Evolutionary conservation across 1,139 yeast genomes (phyloP), one percentile per base, ranked within the genome.

Genomic region (Taphrina deformans): DNA sequence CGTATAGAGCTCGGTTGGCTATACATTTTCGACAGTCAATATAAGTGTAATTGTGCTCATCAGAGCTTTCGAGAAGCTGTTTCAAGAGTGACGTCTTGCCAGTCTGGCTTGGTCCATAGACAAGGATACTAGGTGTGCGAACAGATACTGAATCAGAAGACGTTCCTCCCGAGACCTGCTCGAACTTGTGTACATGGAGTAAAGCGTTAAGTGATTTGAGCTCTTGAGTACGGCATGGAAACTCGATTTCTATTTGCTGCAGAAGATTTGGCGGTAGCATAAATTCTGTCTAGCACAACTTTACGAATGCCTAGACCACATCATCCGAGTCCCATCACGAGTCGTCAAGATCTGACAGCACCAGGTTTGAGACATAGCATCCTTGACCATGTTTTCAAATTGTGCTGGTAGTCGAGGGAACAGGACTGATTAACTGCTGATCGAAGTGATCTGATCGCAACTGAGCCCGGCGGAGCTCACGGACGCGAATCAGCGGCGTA

Each of bases 101-200:
- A 3, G 63, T 40, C 3, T 41, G 59, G 31, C 26, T 31, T 9
- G 56, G 53, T 3, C 65, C 65, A 24, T 61, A 52, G 16, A 61
- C 18, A 14, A 52, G 45, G 23, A 61, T 41, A n/a, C 35, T 16
- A 6, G 61, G 61, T 6, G 52, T 16, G 14, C 53, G 53, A 26
- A 48, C 18, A 18, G 16, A 16, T 9, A 7, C 23, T 18, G n/a
- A 18, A 10, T 18, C 23, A 12, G 7, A 2, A 2, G 16, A 45
- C 12, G 10, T 16, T 24, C 18, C 7, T 7, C 35, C 27, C 10
- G 45, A 23, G 14, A 6, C 18, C n/a, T 52, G 27, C 16, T 31
- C 45, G 56, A 6, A 18, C 29, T 24, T 16, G 14, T 35, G 50
- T 38, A 18, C 21, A 12, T 55, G 50, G 48, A 41, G 59, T 12